Evolutionary conservation across 78 protist species (phyloP).

Genomic region (Protostelium mycophagum): DNA sequence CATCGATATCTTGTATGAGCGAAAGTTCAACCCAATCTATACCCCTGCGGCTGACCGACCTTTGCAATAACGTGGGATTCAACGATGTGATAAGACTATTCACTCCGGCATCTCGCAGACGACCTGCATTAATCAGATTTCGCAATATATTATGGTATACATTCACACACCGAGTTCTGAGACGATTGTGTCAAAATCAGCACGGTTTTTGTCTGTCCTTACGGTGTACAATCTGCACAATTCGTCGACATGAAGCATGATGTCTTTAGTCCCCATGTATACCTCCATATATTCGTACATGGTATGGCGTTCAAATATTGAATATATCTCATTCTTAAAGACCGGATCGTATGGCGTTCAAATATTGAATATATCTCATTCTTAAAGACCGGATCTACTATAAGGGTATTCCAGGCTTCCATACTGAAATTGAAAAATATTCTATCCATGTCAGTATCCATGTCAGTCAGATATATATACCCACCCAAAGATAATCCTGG

Average conservation of each 20-base stretch:
- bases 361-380: neutral
- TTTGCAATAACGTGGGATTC: neutral
- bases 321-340: neutral
- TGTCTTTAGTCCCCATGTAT: neutral
- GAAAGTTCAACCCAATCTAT: neutral
- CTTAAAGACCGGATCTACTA: neutral
- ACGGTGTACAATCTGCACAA: neutral
- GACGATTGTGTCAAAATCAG: neutral
- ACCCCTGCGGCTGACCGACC: neutral
- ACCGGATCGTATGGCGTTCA: neutral
- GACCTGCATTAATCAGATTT: neutral
- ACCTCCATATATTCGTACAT: neutral
- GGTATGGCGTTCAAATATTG: neutral
- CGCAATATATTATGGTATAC: neutral
- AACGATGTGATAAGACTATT: neutral
- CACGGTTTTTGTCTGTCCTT: neutral
- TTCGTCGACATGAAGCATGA: neutral
- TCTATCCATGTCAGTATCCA: neutral
- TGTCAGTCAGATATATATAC: neutral
- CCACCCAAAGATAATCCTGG: neutral
- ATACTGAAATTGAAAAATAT: neutral
- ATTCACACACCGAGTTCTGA: neutral
- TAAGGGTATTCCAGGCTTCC: neutral
- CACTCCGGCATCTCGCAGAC: conserved; percentile 2
- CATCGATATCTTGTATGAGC: neutral